A percentile compares a stretch with the other conserved stretches of the same genome.
Evolutionary conservation across 345 rosid genomes (phyloP).

Genomic region (Eucalyptus erythrocorys): DNA sequence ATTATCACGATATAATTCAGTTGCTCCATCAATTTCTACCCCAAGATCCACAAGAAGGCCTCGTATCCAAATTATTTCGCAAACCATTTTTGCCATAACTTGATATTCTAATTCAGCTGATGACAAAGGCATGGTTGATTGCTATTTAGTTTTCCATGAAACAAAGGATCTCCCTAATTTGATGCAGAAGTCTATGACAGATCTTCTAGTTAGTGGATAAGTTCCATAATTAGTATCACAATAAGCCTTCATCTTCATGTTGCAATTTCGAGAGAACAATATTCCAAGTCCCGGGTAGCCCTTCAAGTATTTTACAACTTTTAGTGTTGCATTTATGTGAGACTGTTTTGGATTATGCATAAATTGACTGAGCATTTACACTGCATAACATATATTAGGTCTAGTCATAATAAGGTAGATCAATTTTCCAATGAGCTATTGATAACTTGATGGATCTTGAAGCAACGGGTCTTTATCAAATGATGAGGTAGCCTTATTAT

Average conservation of each 20-base stretch:
- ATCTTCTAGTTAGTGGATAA: not conserved
- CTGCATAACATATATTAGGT: not conserved
- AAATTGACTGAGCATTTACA: accelerated
- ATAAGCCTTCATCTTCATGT: not conserved
- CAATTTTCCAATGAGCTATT: not conserved
- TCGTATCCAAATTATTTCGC: not conserved
- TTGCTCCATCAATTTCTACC: not conserved
- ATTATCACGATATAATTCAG: not conserved
- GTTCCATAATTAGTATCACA: not conserved
- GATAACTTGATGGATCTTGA: not conserved
- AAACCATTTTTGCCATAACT: not conserved
- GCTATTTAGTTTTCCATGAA: not conserved
- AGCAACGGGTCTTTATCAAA: not conserved
- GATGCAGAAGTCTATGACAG: not conserved
- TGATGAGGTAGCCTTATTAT: not conserved
- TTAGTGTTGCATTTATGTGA: not conserved
- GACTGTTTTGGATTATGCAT: not conserved
- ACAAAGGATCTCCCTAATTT: not conserved
- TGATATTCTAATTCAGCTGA: accelerated
- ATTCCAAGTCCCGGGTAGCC: not conserved
- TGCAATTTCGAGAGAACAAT: not conserved
- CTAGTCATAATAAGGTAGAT: not conserved
- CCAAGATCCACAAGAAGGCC: not conserved
- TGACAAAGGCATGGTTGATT: not conserved
- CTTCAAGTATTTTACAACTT: not conserved